Conservation (phyloP, 2,329 filamentous ascomycete genomes). For the Zalaria obscura region DNA sequence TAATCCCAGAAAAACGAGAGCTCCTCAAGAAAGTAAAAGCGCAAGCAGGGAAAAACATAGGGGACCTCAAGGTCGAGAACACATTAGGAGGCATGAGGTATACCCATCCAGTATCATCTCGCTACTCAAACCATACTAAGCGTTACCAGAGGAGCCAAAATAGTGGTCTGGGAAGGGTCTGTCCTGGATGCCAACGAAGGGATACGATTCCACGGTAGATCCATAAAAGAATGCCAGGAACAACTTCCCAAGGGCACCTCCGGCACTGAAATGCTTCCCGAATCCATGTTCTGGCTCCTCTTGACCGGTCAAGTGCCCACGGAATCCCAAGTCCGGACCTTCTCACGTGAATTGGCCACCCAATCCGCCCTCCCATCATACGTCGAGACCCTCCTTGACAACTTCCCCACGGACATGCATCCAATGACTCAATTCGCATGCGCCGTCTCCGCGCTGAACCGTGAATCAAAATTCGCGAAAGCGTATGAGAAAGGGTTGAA, state of each 20-base stretch:
- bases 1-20: slow-evolving; percentile 85
- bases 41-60: slow-evolving; percentile 67
- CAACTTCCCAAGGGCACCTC: slow-evolving; percentile 78
- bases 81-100: slow-evolving; percentile 88
- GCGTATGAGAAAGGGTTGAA: slow-evolving; percentile 80
- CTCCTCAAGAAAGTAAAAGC: slow-evolving; percentile 88
- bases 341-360: slow-evolving; percentile 78
- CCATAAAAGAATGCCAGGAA: slow-evolving; percentile 94
- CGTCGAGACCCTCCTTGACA: slow-evolving; percentile 75
- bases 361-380: slow-evolving; percentile 72
- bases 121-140: slow-evolving; percentile 2
- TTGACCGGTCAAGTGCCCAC: slow-evolving; percentile 86
- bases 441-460: slow-evolving; percentile 88
- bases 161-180: slow-evolving; percentile 98
- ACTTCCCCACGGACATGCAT: slow-evolving; percentile 79
- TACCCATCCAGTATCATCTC: slow-evolving; percentile 1
- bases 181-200: slow-evolving; percentile 94
- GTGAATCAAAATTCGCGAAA: slow-evolving; percentile 86
- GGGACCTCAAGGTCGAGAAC: slow-evolving; percentile 87
- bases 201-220: slow-evolving; percentile 94
- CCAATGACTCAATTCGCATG: slow-evolving; percentile 98
- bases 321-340: slow-evolving; percentile 61
- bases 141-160: slow-evolving; percentile 58
- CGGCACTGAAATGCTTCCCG: slow-evolving; percentile 93
- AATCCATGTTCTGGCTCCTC: slow-evolving; percentile 99